Base-by-base conservation (phyloP, 371 early-diverging fungal species). In the Catenaria anguillulae region DNA sequence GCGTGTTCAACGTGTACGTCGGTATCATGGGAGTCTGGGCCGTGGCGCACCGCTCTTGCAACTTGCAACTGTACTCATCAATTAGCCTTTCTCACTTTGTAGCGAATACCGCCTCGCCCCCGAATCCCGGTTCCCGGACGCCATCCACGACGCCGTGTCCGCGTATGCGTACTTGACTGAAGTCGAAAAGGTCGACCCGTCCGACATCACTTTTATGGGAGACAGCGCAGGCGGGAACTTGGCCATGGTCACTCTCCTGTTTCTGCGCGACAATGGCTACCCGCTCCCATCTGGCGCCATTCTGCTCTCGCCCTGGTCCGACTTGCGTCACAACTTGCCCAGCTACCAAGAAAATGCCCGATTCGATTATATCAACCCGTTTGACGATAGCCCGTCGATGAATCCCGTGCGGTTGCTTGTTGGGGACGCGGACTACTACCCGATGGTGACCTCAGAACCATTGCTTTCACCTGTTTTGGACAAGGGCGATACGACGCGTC, bases 41-140 rank as follows among this genome's bases (percentile, higher is more conserved):
- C n/a, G n/a, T n/a, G n/a, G n/a, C n/a, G n/a, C n/a, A n/a, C n/a
- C n/a, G n/a, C n/a, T n/a, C n/a, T n/a, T n/a, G n/a, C n/a, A n/a
- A n/a, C n/a, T n/a, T n/a, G n/a, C n/a, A n/a, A n/a, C n/a, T n/a
- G n/a, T n/a, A n/a, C n/a, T n/a, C 46, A 23, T 24, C 24, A 24
- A 46, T 24, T 5, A 10, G 0, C 8, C 19, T 17, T 10, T 45
- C 8, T 40, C 10, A 40, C 17, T 40, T 40, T 40, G 40, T 0
- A 71, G 87, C 54, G 79, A 87, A 65, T 91, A 92, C 70, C 76
- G 90, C n/a, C 69, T 89, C 37, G 86, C 89, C 0, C 94, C 94
- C 0, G 84, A 88, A 40, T 67, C 79, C 58, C 83, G 87, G 19
- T 92, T 89, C 64, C 94, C 94, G 2, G 75, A 81, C 29, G 86